Percentiles rank a stretch among this genome's conserved stretches.
phyloP scores from a whole-genome alignment of 2,329 filamentous ascomycete species.

The Alternaria solani region DNA sequence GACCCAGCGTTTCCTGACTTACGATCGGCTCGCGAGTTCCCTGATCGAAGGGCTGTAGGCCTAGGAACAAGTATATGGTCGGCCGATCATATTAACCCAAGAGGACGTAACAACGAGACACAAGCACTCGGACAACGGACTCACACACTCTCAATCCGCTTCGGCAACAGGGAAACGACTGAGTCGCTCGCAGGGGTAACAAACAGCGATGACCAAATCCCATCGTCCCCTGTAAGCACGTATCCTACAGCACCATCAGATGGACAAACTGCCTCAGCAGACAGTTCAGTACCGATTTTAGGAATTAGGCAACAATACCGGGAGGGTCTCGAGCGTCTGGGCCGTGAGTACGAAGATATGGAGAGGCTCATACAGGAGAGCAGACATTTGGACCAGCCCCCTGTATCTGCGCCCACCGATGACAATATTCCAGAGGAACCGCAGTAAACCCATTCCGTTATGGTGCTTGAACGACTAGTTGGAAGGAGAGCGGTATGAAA shows the following conservation, averaged over 20 bases:
- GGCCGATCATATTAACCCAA: not conserved
- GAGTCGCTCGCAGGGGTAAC: not conserved
- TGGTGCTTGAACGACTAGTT: not conserved
- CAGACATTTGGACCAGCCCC: not conserved
- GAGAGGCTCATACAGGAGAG: not conserved
- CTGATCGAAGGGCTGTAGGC: not conserved
- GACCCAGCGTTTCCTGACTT: not conserved
- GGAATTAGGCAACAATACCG: not conserved
- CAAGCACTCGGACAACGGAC: not conserved
- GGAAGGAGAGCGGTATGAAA: not conserved
- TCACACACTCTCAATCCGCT: not conserved
- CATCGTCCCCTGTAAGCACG: not conserved
- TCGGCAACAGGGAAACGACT: not conserved
- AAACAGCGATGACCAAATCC: not conserved
- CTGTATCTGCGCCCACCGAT: not conserved
- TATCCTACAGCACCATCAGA: not conserved
- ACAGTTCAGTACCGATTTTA: no score
- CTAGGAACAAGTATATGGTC: constrained; percentile 1
- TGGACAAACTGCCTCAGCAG: not conserved
- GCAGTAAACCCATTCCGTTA: not conserved
- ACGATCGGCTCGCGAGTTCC: not conserved
- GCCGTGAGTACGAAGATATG: not conserved
- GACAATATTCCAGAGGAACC: not conserved
- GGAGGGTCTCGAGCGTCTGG: not conserved
- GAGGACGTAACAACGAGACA: not conserved